Evolutionary conservation across 2,329 filamentous ascomycete species (phyloP).

Genomic region (Nigrograna mackinnonii): DNA sequence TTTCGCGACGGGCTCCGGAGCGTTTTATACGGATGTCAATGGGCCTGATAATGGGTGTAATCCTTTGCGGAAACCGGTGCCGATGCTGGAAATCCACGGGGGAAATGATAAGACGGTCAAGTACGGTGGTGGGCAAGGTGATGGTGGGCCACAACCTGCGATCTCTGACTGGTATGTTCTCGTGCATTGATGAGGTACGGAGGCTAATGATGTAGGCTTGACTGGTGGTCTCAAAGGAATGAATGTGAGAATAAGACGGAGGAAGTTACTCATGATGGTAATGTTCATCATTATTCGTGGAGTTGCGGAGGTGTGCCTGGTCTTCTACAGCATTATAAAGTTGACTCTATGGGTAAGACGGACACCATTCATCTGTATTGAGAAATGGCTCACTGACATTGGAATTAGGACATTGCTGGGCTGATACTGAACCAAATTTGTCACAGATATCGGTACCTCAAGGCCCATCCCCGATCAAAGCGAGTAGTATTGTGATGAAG

Average conservation of each 20-base stretch:
- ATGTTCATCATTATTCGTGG: constrained; percentile 51
- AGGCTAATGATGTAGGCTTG: constrained; percentile 22
- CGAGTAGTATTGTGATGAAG: constrained; percentile 48
- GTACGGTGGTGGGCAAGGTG: constrained; percentile 49
- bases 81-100: constrained; percentile 58
- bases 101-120: constrained; percentile 50
- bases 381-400: constrained; percentile 1
- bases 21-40: constrained; percentile 50
- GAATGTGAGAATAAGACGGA: constrained; percentile 35
- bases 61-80: constrained; percentile 42
- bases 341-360: constrained; percentile 45
- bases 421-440: constrained; percentile 50
- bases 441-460: constrained; percentile 47
- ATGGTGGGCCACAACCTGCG: constrained; percentile 48
- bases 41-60: constrained; percentile 44
- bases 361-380: constrained; percentile 8
- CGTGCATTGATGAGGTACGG: background rate
- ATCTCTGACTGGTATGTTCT: constrained; percentile 47
- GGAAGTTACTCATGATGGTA: constrained; percentile 39
- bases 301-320: constrained; percentile 41
- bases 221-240: constrained; percentile 48
- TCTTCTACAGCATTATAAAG: constrained; percentile 50
- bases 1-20: constrained; percentile 50
- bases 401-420: constrained; percentile 47
- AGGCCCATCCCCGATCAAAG: constrained; percentile 47